Conservation (phyloP, 495 filamentous ascomycete species). For the Trichoderma erinaceum region DNA sequence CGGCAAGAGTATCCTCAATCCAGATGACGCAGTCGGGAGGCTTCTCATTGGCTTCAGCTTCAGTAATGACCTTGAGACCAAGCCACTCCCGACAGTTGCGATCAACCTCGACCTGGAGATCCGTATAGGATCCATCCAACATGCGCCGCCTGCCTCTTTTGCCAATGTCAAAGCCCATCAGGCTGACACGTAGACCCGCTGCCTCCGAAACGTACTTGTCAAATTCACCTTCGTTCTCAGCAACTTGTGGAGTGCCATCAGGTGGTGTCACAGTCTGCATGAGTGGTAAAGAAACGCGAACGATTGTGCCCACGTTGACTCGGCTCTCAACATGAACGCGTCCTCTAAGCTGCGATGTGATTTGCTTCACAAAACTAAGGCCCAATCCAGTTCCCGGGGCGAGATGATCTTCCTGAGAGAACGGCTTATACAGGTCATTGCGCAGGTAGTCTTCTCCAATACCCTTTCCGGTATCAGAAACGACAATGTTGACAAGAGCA, state of each 20-base stretch:
- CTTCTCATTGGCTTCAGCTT: neutral
- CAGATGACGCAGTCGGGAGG: conserved; percentile 23
- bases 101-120: conserved; percentile 21
- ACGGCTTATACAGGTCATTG: conserved; percentile 60
- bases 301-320: conserved; percentile 51
- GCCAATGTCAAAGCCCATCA: conserved; percentile 29
- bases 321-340: conserved; percentile 54
- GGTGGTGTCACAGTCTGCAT: conserved; percentile 8
- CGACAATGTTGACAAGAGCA: conserved; percentile 38
- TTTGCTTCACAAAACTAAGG: conserved; percentile 61
- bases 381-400: conserved; percentile 64
- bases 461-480: conserved; percentile 62
- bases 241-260: conserved; percentile 16
- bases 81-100: conserved; percentile 26
- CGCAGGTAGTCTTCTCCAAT: conserved; percentile 65
- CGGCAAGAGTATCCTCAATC: neutral
- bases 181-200: conserved; percentile 28
- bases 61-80: conserved; percentile 23
- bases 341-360: conserved; percentile 55
- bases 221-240: conserved; percentile 23
- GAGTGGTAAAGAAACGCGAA: conserved; percentile 47
- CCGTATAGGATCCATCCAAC: neutral
- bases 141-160: conserved; percentile 18
- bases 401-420: conserved; percentile 63
- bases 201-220: conserved; percentile 30